Evolutionary conservation across 2,329 filamentous ascomycete species (phyloP).

Genomic region (Cladosporium sp.): DNA sequence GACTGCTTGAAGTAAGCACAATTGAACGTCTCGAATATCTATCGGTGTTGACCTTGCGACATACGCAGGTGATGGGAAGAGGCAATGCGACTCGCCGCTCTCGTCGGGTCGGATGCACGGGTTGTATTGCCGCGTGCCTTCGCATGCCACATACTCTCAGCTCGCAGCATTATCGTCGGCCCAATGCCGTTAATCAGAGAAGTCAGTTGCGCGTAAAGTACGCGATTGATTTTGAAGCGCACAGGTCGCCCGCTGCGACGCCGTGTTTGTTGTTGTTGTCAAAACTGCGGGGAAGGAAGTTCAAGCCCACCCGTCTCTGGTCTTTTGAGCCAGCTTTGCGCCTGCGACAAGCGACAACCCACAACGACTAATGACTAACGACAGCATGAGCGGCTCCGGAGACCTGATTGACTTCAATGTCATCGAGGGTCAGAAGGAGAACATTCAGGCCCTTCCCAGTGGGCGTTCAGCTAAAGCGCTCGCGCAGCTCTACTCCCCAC

Average conservation of each 20-base stretch:
- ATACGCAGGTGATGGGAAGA: no score
- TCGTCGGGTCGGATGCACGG: no score
- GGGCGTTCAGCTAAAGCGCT: constrained; percentile 87
- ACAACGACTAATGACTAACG: constrained; percentile 2
- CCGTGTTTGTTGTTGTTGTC: not conserved
- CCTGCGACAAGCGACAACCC: constrained; percentile 5
- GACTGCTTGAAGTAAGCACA: no score
- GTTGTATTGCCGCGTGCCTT: no score
- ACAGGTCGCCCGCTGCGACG: not conserved
- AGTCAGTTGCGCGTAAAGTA: no score
- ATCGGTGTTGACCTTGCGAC: no score
- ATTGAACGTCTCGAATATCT: no score
- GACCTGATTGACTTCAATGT: constrained; percentile 69
- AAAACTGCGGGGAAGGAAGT: not conserved
- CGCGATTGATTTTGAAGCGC: no score
- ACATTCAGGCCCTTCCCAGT: constrained; percentile 88
- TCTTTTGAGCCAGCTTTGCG: not conserved
- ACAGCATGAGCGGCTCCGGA: constrained; percentile 34
- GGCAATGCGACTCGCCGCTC: no score
- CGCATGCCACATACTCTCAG: no score
- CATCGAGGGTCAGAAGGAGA: constrained; percentile 96
- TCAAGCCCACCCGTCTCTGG: not conserved
- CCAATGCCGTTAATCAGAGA: no score
- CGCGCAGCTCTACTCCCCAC: constrained; percentile 69
- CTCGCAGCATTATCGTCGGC: no score